These are phyloP conservation scores for Hysterium pulicare DNA, from an alignment of 2,329 filamentous ascomycete species.

Conservation along the genomic window DNA sequence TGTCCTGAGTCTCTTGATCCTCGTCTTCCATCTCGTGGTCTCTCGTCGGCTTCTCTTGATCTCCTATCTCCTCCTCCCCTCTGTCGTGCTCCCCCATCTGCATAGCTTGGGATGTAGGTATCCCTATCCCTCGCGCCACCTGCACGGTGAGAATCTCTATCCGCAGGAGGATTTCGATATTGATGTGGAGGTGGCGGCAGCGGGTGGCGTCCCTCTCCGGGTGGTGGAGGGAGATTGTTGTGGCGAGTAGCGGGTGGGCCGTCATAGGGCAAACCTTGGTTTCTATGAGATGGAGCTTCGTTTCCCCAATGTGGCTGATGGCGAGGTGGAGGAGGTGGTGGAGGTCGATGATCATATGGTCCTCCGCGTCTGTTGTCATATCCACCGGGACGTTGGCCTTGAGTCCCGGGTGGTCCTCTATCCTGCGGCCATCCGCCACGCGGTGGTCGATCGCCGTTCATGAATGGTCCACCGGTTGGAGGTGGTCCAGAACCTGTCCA, in stretches of 20 bases:
- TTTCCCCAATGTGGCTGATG: conserved; percentile 32
- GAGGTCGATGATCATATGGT: conserved; percentile 30
- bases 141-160: conserved; percentile 5
- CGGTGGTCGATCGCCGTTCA: conserved; percentile 30
- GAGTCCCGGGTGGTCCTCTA: conserved; percentile 38
- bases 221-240: conserved; percentile 31
- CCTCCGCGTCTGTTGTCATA: conserved; percentile 22
- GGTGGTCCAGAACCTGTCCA: conserved; percentile 50
- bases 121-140: conserved; percentile 26
- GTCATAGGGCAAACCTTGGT: conserved; percentile 8
- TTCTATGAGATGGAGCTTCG: conserved; percentile 10
- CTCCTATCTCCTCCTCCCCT: conserved; percentile 18
- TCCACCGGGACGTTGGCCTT: conserved; percentile 26
- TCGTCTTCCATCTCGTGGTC: conserved; percentile 21
- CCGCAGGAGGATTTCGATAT: conserved; percentile 23
- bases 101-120: conserved; percentile 46
- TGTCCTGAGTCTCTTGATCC: conserved; percentile 34
- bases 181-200: conserved; percentile 31
- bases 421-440: conserved; percentile 32
- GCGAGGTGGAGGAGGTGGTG: conserved; percentile 33
- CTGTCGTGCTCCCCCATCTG: conserved; percentile 13
- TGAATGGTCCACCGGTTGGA: conserved; percentile 25
- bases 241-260: conserved; percentile 12
- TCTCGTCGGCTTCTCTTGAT: conserved; percentile 34
- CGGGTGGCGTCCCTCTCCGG: conserved; percentile 33